These are phyloP conservation scores for Entomortierella parvispora DNA, from an alignment of 192 early-diverging fungal genomes.

Conservation along the genomic window DNA sequence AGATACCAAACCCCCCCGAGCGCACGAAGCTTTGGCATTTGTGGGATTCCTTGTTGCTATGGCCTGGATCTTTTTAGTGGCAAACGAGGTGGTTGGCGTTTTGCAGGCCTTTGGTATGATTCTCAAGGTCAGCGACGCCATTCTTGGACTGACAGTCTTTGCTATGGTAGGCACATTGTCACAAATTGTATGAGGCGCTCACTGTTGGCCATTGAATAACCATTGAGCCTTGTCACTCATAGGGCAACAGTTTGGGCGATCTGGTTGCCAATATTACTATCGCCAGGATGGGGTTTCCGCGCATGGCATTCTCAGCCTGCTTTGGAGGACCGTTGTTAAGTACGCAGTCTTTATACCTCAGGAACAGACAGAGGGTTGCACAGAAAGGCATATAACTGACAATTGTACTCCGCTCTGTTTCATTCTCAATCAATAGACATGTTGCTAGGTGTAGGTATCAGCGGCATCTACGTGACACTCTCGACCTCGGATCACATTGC, in stretches of 20 bases:
- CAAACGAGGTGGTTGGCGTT: conserved; percentile 90
- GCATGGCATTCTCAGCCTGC: conserved; percentile 95
- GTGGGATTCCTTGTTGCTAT: conserved; percentile 84
- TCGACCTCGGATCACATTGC: conserved; percentile 57
- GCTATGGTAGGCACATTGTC: conserved; percentile 80
- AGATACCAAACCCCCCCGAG: conserved; percentile 43
- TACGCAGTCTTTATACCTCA: conserved; percentile 29
- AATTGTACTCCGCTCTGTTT: no score
- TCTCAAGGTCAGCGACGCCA: conserved; percentile 79
- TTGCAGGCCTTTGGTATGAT: conserved; percentile 83
- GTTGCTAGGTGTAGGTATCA: conserved; percentile 85
- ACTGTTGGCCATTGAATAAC: no score
- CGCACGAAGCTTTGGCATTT: conserved; percentile 62
- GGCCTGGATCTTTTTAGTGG: conserved; percentile 87
- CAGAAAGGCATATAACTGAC: not conserved
- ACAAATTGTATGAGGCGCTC: no score
- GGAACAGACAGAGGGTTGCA: not conserved
- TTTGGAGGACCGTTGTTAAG: conserved; percentile 94
- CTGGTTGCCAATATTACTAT: conserved; percentile 94
- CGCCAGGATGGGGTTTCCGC: conserved; percentile 89
- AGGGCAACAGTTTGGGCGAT: conserved; percentile 87
- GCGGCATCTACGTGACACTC: conserved; percentile 70
- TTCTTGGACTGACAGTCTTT: conserved; percentile 86
- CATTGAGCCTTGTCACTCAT: conserved; percentile 5
- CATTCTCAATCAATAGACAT: no score